A percentile compares a stretch with the other conserved stretches of the same genome.
Conservation (phyloP, 768 basidiomycete genomes). For the Mycena vulgaris region DNA sequence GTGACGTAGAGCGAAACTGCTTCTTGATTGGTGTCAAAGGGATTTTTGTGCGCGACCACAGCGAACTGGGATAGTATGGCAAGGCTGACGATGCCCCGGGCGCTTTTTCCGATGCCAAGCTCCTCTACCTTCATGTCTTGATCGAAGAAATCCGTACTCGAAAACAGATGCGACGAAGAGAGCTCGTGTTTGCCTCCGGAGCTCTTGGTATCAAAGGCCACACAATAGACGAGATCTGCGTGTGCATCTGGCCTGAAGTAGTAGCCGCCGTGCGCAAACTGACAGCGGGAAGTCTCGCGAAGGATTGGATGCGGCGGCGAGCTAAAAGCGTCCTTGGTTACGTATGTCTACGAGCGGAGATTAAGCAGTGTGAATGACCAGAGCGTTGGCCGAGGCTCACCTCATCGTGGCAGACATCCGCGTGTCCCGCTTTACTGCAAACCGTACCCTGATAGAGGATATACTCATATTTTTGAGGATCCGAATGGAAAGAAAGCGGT, state of each 20-base stretch:
- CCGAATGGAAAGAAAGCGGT: constrained; percentile 91
- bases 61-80: constrained; percentile 94
- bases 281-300: too few species aligned
- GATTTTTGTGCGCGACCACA: constrained; percentile 88
- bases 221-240: constrained; percentile 87
- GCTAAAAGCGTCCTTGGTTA: too few species aligned
- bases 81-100: constrained; percentile 90
- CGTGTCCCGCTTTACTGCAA: constrained; percentile 67
- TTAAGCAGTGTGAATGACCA: too few species aligned
- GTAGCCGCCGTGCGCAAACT: too few species aligned
- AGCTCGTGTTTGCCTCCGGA: constrained; percentile 61
- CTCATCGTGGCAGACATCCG: constrained; percentile 76
- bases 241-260: constrained; percentile 85
- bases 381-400: too few species aligned
- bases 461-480: constrained; percentile 75
- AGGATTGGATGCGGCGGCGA: too few species aligned
- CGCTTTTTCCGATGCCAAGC: too few species aligned
- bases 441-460: constrained; percentile 84
- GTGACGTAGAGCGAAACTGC: constrained; percentile 91
- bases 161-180: constrained; percentile 81
- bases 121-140: constrained; percentile 79
- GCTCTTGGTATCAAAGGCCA: constrained; percentile 76
- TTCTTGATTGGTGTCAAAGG: constrained; percentile 66
- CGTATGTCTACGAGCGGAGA: too few species aligned
- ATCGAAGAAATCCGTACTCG: constrained; percentile 88